Evolutionary conservation across 768 basidiomycete genomes (phyloP).

Genomic region (Amanita polypyramis): DNA sequence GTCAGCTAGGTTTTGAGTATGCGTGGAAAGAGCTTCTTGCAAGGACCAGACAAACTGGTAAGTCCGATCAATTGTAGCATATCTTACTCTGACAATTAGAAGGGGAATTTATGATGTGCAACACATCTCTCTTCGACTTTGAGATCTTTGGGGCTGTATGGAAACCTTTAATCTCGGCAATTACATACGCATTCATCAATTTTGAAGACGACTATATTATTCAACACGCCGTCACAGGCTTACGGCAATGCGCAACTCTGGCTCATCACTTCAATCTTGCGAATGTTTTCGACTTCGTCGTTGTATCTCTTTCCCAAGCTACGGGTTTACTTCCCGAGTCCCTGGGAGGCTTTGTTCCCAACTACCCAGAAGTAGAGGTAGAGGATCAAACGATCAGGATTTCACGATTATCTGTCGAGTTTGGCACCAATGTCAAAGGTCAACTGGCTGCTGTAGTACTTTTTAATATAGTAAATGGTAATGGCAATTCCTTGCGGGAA

Average conservation of each 20-base stretch:
- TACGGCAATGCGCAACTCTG: conserved; percentile 90
- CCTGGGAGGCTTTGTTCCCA: conserved; percentile 60
- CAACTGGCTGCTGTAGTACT: conserved; percentile 95
- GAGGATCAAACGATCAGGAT: conserved; percentile 87
- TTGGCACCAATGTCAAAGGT: conserved; percentile 91
- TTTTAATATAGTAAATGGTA: conserved; percentile 96
- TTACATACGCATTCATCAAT: conserved; percentile 91
- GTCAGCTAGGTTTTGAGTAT: conserved; percentile 94
- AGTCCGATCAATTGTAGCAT: conserved; percentile 13
- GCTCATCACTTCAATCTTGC: conserved; percentile 84
- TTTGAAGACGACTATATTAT: conserved; percentile 97
- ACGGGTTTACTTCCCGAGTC: conserved; percentile 78
- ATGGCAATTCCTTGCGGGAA: conserved; percentile 86
- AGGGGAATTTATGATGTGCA: conserved; percentile 69
- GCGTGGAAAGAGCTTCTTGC: conserved; percentile 95
- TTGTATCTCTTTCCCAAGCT: conserved; percentile 84
- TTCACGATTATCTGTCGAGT: conserved; percentile 83
- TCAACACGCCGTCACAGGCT: conserved; percentile 90
- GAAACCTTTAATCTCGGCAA: conserved; percentile 88
- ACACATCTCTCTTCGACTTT: conserved; percentile 71
- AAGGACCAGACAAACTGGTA: conserved; percentile 74
- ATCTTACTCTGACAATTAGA: neutral
- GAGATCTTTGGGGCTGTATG: conserved; percentile 94
- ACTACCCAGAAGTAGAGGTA: conserved; percentile 82
- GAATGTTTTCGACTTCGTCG: conserved; percentile 95